A percentile compares a stretch with the other conserved stretches of the same genome.
Evolutionary conservation across 2,329 filamentous ascomycete genomes (phyloP).

Genomic region (Microdochium trichocladiopsis): DNA sequence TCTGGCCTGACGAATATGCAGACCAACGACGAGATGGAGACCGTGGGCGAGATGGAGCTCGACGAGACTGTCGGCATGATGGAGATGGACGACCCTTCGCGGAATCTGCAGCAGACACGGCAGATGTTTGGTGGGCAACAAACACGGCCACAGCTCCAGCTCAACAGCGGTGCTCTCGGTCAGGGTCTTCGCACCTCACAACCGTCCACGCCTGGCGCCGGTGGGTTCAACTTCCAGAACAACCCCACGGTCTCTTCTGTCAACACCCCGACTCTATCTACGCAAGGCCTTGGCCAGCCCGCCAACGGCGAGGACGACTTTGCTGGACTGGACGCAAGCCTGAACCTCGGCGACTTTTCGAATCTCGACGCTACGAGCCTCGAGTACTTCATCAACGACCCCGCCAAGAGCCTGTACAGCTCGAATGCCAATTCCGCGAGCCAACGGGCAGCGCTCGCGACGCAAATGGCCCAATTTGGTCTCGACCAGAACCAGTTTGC

Average conservation of each 20-base stretch:
- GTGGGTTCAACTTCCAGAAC: slow-evolving; percentile 74
- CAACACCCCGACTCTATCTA: slow-evolving; percentile 86
- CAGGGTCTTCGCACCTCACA: slow-evolving; percentile 80
- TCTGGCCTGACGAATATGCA: slow-evolving; percentile 36
- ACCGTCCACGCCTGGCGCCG: slow-evolving; percentile 74
- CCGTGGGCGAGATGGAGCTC: slow-evolving; percentile 94
- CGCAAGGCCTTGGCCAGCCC: slow-evolving; percentile 65
- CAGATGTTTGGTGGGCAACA: slow-evolving; percentile 62
- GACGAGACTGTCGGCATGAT: slow-evolving; percentile 69
- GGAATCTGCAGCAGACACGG: slow-evolving; percentile 62
- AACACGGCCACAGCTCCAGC: slow-evolving; percentile 66
- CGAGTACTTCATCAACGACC: slow-evolving; percentile 75
- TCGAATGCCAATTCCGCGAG: slow-evolving; percentile 66
- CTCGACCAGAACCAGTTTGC: slow-evolving; percentile 70
- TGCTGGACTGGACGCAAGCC: slow-evolving; percentile 51
- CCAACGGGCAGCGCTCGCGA: slow-evolving; percentile 53
- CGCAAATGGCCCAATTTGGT: slow-evolving; percentile 65
- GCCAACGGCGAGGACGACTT: slow-evolving; percentile 69
- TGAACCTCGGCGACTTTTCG: slow-evolving; percentile 50
- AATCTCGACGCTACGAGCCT: slow-evolving; percentile 44
- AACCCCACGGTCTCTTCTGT: slow-evolving; percentile 97
- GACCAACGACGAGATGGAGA: slow-evolving; percentile 64
- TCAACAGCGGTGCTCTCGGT: slow-evolving; percentile 68
- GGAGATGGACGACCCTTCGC: slow-evolving; percentile 54
- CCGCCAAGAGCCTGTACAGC: slow-evolving; percentile 87